A percentile compares a stretch with the other conserved stretches of the same genome.
These are phyloP conservation scores for Zea luxurians DNA, from an alignment of 176 grass and related monocot genomes.

Conservation along the genomic window DNA sequence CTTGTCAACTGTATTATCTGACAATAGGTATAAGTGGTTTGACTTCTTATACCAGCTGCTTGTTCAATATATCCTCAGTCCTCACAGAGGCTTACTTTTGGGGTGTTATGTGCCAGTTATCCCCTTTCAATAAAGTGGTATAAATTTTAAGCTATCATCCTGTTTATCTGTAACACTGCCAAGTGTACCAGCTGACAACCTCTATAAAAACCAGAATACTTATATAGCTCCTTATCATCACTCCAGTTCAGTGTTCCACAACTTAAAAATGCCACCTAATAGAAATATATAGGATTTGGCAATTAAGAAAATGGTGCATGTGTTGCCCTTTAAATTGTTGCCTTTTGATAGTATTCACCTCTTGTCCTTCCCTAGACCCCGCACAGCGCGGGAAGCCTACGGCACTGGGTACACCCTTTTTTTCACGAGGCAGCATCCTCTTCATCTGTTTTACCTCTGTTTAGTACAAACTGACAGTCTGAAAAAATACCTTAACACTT, in stretches of 20 bases:
- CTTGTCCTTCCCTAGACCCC: background rate
- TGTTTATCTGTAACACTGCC: background rate
- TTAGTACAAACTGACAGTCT: background rate
- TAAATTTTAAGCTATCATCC: background rate
- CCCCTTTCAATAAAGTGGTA: background rate
- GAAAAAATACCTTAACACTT: background rate
- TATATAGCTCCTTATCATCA: background rate
- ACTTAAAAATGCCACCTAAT: background rate
- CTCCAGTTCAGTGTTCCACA: background rate
- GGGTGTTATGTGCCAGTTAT: background rate
- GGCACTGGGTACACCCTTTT: too few species aligned
- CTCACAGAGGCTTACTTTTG: background rate
- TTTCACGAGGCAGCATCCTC: background rate
- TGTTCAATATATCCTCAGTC: background rate
- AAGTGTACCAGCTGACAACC: background rate
- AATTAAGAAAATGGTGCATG: background rate
- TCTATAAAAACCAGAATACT: background rate
- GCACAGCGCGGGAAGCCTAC: too few species aligned
- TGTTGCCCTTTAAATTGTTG: background rate
- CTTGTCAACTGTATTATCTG: background rate
- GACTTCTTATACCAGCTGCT: background rate
- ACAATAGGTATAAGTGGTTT: background rate
- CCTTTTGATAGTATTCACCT: background rate
- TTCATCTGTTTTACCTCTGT: background rate
- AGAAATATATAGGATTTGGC: background rate